Percentiles rank a stretch among this genome's conserved stretches.
Evolutionary conservation across 108 stramenopile species (phyloP).

Genomic region (Stephanodiscus minutulus): DNA sequence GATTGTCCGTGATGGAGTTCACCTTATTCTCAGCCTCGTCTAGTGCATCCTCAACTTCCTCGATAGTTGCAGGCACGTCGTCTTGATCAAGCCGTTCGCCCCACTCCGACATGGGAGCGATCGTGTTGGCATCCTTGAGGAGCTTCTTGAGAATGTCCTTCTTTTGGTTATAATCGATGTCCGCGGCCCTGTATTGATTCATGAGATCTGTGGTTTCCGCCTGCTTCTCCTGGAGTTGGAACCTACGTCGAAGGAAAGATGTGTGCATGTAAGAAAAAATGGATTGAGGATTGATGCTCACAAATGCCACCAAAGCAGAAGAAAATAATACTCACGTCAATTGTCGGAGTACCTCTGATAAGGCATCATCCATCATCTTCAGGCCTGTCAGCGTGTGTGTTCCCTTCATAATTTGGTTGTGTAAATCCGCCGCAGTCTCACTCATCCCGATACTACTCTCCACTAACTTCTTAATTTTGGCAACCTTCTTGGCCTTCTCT

Average conservation of each 20-base stretch:
- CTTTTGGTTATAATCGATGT: constrained; percentile 33
- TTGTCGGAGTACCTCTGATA: constrained; percentile 41
- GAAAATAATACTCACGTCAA: constrained; percentile 51
- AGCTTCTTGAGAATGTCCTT: constrained; percentile 27
- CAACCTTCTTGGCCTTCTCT: constrained; percentile 58
- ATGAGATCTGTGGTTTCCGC: constrained; percentile 30
- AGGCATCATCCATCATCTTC: constrained; percentile 57
- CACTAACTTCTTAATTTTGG: constrained; percentile 53
- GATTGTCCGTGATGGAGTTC: constrained; percentile 62
- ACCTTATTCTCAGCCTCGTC: constrained; percentile 68
- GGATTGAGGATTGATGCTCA: neutral
- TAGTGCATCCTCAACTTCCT: constrained; percentile 57
- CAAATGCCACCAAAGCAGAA: neutral
- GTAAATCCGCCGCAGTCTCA: constrained; percentile 53
- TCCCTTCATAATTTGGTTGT: constrained; percentile 58
- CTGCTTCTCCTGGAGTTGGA: constrained; percentile 24
- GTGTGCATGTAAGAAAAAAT: neutral
- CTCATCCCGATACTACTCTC: constrained; percentile 41
- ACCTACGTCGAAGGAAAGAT: constrained; percentile 11
- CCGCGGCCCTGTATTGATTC: constrained; percentile 28
- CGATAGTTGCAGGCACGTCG: constrained; percentile 22
- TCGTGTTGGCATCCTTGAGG: constrained; percentile 24
- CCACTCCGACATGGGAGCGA: constrained; percentile 34
- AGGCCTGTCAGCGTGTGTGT: constrained; percentile 50
- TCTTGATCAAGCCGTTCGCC: constrained; percentile 23